These are phyloP conservation scores for Physaria fendleri DNA, from an alignment of 345 rosid genomes.

Conservation along the genomic window DNA sequence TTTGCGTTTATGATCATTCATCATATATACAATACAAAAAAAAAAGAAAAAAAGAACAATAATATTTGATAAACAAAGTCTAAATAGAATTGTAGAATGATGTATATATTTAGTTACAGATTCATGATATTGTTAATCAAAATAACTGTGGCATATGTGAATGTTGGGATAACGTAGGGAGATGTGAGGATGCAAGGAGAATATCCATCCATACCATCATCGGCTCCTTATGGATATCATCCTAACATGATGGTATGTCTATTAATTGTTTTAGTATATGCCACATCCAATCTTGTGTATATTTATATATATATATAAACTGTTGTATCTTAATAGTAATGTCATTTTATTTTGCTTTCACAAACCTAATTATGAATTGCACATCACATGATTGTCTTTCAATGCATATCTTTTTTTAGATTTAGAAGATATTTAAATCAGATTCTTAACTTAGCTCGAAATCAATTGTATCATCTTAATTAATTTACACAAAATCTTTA, in stretches of 20 bases:
- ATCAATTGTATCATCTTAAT: neutral
- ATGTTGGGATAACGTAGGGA: conserved; percentile 48
- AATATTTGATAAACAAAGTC: neutral
- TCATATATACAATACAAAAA: neutral
- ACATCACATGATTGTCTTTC: neutral
- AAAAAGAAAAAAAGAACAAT: neutral
- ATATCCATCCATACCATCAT: conserved; percentile 50
- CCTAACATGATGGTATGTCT: conserved; percentile 64
- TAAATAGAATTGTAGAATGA: neutral
- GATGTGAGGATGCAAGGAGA: conserved; percentile 55
- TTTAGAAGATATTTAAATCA: conserved; percentile 10
- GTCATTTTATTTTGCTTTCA: neutral
- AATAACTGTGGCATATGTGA: neutral
- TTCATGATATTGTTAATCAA: neutral
- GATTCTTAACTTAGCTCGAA: neutral
- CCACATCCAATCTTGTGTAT: neutral
- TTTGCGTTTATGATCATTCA: neutral
- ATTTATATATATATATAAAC: neutral
- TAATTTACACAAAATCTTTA: neutral
- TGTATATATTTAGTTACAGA: neutral
- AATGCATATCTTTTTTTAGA: conserved; percentile 15
- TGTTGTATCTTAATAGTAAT: too few relatives aligned
- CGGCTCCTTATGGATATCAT: conserved; percentile 53
- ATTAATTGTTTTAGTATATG: conserved; percentile 7
- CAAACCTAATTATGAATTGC: conserved; percentile 1